These are phyloP conservation scores for Teratosphaeria zuluensis DNA, from an alignment of 2,329 filamentous ascomycete genomes.

Conservation along the genomic window DNA sequence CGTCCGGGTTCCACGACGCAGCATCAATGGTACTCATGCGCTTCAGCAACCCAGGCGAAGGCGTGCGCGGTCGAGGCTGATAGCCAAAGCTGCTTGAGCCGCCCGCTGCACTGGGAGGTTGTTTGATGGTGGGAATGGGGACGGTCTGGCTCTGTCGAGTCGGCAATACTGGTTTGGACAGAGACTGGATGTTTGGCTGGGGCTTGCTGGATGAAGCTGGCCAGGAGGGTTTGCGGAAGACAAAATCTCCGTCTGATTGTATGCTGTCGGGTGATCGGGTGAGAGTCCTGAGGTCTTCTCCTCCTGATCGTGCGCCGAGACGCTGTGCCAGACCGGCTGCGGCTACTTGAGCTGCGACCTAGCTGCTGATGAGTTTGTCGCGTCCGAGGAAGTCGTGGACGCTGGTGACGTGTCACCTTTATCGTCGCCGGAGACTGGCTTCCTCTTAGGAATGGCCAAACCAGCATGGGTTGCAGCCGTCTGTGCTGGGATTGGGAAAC, in stretches of 20 bases:
- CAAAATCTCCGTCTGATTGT: conserved; percentile 4
- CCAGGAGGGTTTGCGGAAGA: conserved; percentile 25
- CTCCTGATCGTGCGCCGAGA: conserved; percentile 2
- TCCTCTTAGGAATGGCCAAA: conserved; percentile 30
- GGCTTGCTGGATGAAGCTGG: conserved; percentile 18
- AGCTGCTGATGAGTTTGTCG: conserved; percentile 1
- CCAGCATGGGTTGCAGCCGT: background rate
- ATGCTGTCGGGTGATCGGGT: conserved; percentile 6
- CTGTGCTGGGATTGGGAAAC: background rate
- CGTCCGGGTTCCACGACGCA: conserved; percentile 2
- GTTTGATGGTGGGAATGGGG: background rate
- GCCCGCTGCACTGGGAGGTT: background rate
- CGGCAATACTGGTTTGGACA: conserved; percentile 13
- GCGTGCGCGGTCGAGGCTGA: conserved; percentile 20
- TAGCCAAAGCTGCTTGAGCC: background rate
- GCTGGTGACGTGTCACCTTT: background rate
- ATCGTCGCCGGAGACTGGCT: conserved; percentile 27
- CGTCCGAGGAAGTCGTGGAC: conserved; percentile 4
- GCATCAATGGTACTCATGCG: conserved; percentile 38
- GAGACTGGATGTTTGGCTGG: conserved; percentile 5
- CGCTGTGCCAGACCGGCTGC: conserved; percentile 3
- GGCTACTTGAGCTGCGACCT: conserved; percentile 8
- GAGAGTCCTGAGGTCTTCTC: background rate
- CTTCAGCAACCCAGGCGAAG: conserved; percentile 35
- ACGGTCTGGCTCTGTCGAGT: conserved; percentile 8